Evolutionary conservation across 2,329 filamentous ascomycete species (phyloP).

Genomic region (Dactylellina leptospora): DNA sequence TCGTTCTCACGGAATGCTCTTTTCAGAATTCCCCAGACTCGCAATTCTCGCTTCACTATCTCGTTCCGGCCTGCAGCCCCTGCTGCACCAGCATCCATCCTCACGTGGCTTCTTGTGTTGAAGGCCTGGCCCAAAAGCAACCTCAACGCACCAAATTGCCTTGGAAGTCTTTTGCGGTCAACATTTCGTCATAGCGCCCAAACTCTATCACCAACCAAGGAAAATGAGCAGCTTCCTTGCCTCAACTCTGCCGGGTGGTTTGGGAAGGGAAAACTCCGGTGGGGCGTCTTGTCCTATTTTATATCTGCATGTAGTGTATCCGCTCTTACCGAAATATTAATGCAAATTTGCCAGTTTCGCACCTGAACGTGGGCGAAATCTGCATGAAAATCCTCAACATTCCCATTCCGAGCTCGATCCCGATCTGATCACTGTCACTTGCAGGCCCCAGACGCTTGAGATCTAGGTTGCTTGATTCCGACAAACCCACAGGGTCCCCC

Average conservation of each 20-base stretch:
- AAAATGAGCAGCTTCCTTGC: conserved; percentile 14
- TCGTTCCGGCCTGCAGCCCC: too few species aligned
- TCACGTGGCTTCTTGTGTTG: conserved; percentile 25
- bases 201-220: conserved; percentile 40
- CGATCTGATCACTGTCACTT: conserved; percentile 25
- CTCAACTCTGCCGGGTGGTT: not conserved
- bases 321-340: not conserved
- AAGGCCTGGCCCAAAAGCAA: conserved; percentile 15
- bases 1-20: too few species aligned
- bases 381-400: conserved; percentile 41
- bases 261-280: not conserved
- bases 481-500: conserved; percentile 31
- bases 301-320: not conserved
- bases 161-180: conserved; percentile 30
- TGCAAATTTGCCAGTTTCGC: conserved; percentile 1
- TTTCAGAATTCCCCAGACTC: too few species aligned
- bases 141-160: conserved; percentile 20
- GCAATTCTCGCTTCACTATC: too few species aligned
- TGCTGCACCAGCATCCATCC: too few species aligned
- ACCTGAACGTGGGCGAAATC: conserved; percentile 12
- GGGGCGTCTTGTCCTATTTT: not conserved
- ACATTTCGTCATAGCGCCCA: conserved; percentile 51
- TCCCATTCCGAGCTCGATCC: conserved; percentile 32
- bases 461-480: conserved; percentile 14
- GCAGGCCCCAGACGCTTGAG: conserved; percentile 15